Evolutionary conservation across 2,329 filamentous ascomycete genomes (phyloP).

Genomic region (Beauveria sp.): DNA sequence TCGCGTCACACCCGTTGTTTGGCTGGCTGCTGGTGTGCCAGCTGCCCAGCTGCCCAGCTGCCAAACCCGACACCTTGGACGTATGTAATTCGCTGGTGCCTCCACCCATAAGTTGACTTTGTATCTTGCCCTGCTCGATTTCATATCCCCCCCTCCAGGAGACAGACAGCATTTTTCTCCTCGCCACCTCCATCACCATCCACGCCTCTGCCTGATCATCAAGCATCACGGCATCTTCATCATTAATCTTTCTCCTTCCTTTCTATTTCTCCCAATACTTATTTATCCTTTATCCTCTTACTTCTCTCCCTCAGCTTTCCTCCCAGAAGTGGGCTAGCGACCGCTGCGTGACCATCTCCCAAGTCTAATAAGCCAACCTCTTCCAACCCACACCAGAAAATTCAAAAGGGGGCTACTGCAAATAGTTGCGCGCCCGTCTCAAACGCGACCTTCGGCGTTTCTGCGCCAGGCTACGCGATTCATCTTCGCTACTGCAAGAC

Average conservation of each 20-base stretch:
- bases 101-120: constrained; percentile 2
- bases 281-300: too few relatives aligned
- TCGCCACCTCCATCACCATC: constrained; percentile 8
- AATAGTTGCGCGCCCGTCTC: constrained; percentile 1
- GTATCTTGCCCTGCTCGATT: constrained; percentile 7
- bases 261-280: not conserved
- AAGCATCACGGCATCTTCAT: not conserved
- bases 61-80: not conserved
- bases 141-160: not conserved
- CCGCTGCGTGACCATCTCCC: not conserved
- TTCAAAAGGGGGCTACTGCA: constrained; percentile 3
- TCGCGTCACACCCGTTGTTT: constrained; percentile 6
- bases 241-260: not conserved
- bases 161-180: not conserved
- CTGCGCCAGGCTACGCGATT: not conserved
- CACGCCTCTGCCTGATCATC: not conserved
- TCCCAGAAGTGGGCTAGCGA: not conserved
- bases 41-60: too few relatives aligned
- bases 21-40: not conserved
- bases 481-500: not conserved
- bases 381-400: constrained; percentile 3
- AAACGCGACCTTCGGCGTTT: constrained; percentile 4
- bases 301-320: not conserved
- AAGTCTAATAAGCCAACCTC: constrained; percentile 1
- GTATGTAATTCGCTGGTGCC: not conserved